Conservation (phyloP, 768 basidiomycete species). For the Psilocybe cyanescens region DNA sequence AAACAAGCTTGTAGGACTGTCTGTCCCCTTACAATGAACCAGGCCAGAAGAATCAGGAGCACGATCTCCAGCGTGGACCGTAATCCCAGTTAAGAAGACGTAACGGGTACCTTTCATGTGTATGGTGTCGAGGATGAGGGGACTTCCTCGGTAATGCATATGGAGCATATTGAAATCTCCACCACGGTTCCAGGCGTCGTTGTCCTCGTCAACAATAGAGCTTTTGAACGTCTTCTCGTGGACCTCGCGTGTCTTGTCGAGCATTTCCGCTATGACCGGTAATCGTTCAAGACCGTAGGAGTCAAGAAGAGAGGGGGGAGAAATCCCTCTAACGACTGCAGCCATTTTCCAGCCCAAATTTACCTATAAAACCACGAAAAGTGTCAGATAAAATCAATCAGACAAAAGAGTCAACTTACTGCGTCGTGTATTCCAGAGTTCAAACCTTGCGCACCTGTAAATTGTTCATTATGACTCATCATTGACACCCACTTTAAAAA, state of each 20-base stretch:
- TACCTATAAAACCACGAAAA: conserved; percentile 33
- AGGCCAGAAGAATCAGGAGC: conserved; percentile 46
- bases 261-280: conserved; percentile 41
- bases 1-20: conserved; percentile 15
- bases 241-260: conserved; percentile 29
- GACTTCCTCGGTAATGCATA: conserved; percentile 56
- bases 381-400: background rate
- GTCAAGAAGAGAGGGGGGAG: conserved; percentile 30
- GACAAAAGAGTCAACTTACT: background rate
- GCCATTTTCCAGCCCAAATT: conserved; percentile 43
- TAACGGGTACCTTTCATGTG: conserved; percentile 22
- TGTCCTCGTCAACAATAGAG: conserved; percentile 10
- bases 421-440: conserved; percentile 31
- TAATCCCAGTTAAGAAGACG: conserved; percentile 28
- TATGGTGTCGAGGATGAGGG: conserved; percentile 44
- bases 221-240: conserved; percentile 14
- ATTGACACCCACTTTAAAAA: background rate
- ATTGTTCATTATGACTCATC: background rate
- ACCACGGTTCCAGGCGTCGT: conserved; percentile 12
- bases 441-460: conserved; percentile 7
- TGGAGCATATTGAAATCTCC: conserved; percentile 43
- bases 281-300: conserved; percentile 36
- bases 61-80: conserved; percentile 44
- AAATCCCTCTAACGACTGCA: conserved; percentile 31
- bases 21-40: conserved; percentile 3